Evolutionary conservation across 1,139 yeast genomes (phyloP).

Genomic region (Candida sanyaensis): DNA sequence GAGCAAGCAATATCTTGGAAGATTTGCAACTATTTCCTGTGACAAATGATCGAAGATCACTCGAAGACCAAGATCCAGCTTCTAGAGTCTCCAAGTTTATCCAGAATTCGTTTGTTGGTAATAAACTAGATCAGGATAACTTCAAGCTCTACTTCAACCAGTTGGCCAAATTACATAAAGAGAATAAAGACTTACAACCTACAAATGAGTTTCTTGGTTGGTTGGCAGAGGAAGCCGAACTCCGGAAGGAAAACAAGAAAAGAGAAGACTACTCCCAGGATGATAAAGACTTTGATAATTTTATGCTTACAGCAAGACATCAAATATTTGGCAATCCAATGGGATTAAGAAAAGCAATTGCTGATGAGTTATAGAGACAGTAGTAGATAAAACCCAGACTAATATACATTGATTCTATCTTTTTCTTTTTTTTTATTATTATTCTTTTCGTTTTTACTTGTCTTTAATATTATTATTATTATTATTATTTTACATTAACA

Average conservation of each 20-base stretch:
- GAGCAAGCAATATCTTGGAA: slow-evolving; percentile 43
- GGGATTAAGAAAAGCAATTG: slow-evolving; percentile 60
- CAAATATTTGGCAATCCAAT: slow-evolving; percentile 77
- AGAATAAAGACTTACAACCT: slow-evolving; percentile 25
- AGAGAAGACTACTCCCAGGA: slow-evolving; percentile 30
- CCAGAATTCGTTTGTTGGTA: slow-evolving; percentile 27
- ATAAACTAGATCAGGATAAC: slow-evolving; percentile 30
- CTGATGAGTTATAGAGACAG: slow-evolving; percentile 50
- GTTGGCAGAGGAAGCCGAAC: slow-evolving; percentile 56
- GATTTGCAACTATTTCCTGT: slow-evolving; percentile 32
- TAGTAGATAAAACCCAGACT: neutral
- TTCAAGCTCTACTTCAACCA: slow-evolving; percentile 44
- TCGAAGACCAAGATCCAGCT: slow-evolving; percentile 23
- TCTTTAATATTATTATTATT: neutral
- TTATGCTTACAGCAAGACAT: slow-evolving; percentile 63
- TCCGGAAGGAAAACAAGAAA: slow-evolving; percentile 30
- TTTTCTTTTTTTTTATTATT: neutral
- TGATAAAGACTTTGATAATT: slow-evolving; percentile 42
- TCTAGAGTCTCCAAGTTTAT: slow-evolving; percentile 30
- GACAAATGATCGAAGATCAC: slow-evolving; percentile 23
- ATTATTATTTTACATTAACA: slow-evolving; percentile 1
- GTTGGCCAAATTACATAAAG: slow-evolving; percentile 38
- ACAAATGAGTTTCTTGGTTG: slow-evolving; percentile 52
- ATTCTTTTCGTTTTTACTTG: too few species aligned
- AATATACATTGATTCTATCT: slow-evolving; percentile 1